Evolutionary conservation across 192 early-diverging fungal genomes (phyloP), one percentile per base, ranked within the genome.

Genomic region (Gaertneriomyces semiglobifer): DNA sequence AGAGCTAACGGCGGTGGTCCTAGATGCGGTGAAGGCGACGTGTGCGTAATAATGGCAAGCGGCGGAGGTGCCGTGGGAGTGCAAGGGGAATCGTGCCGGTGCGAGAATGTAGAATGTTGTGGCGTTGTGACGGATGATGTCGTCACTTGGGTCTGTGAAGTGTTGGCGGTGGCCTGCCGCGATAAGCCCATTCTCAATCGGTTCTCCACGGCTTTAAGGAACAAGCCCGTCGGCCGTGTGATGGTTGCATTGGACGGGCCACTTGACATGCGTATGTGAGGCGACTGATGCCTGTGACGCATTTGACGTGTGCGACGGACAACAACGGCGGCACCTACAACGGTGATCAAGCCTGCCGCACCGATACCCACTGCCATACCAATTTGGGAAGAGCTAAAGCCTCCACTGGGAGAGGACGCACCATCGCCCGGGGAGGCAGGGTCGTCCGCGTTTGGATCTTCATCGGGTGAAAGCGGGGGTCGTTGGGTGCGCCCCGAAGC

Each of bases 281-380:
- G 25, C 2, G 25, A 33, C 25, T 33, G 25, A 33, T 33, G 25
- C 12, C 55, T 14, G 20, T 57, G 55, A 12, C 48, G 48, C 11
- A n/a, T 18, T 50, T 50, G 48, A 16, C 55, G 16, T 8, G 55
- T 57, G 20, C 55, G 55, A 14, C 55, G 55, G 4, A 57, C 55
- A 57, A 57, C 55, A 14, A 57, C 55, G 12, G 55, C 55, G 12
- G 55, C 55, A 16, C 55, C 55, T 14, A 57, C 38, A 16, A 57
- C 18, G 12, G 55, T 57, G 12, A 57, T 14, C 33, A 57, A 57
- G 0, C 55, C 55, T 12, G 20, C 55, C 55, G 55, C 33, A 16
- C 19, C 39, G 12, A 57, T 38, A 14, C 55, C 55, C 4, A 57
- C 33, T 38, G 39, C 39, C 16, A 57, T 14, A 12, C 19, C 19